Evolutionary conservation across 495 filamentous ascomycete genomes (phyloP).

Genomic region (Aspergillus ellipticus): DNA sequence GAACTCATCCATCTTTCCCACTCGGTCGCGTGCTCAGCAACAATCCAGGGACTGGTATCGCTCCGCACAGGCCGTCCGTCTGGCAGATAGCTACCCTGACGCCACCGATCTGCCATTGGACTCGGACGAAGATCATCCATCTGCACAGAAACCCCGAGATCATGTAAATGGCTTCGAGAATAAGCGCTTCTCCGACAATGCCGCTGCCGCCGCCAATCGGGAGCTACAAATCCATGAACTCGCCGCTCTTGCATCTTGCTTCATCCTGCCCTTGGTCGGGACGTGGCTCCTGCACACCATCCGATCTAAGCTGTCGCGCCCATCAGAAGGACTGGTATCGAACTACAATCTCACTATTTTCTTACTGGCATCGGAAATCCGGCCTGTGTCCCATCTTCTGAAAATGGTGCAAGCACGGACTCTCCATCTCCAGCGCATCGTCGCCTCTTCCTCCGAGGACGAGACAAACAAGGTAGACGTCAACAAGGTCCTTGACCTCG

Average conservation of each 20-base stretch:
- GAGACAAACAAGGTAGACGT: conserved; percentile 33
- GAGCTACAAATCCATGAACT: conserved; percentile 75
- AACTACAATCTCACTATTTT: conserved; percentile 95
- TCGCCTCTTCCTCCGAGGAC: conserved; percentile 48
- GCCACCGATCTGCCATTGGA: conserved; percentile 31
- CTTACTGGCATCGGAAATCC: conserved; percentile 79
- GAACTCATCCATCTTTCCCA: conserved; percentile 8
- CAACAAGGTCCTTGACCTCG: conserved; percentile 53
- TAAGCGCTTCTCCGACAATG: conserved; percentile 4
- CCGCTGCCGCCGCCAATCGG: conserved; percentile 40
- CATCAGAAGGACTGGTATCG: conserved; percentile 81
- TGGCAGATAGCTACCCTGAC: conserved; percentile 42
- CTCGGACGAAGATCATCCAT: conserved; percentile 38
- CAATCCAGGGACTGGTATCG: conserved; percentile 79
- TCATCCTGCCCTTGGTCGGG: conserved; percentile 71
- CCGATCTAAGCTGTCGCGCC: conserved; percentile 70
- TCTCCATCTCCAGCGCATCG: conserved; percentile 74
- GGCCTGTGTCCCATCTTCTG: conserved; percentile 75
- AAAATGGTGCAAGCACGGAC: conserved; percentile 75
- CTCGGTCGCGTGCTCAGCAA: conserved; percentile 1
- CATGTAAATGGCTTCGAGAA: conserved; percentile 5
- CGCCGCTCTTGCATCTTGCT: conserved; percentile 70
- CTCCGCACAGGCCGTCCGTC: conserved; percentile 63
- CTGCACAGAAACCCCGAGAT: conserved; percentile 34
- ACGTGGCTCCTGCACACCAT: conserved; percentile 77